Evolutionary conservation across 176 grass and related monocot species (phyloP), one percentile per base, ranked within the genome.

Genomic region (Dactylis glomerata): DNA sequence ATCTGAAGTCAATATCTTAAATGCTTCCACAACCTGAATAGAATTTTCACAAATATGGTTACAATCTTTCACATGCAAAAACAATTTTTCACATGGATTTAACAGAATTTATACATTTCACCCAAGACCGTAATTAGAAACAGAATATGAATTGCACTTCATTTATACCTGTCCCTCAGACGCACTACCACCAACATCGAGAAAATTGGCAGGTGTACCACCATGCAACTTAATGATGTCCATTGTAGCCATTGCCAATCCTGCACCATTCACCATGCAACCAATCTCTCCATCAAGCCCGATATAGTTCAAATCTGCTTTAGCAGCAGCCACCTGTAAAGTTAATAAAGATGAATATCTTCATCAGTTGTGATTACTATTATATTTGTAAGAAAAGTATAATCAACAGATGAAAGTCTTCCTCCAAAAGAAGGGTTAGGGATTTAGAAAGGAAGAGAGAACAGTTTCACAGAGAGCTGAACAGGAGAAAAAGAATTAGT

Each of bases 221-320:
- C 97, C 97, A 86, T 99, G 97, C 78, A 96, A 84, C 84, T 99
- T 99, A 77, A 99, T 99, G 77, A 99, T 99, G 59, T 99, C 97
- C 97, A 99, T 99, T 2, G 97, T 99, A 82, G 97, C 97, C 97
- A 99, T 99, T 54, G 97, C 97, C 78, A 99, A 86, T 82, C 97
- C 97, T 76, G 97, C 97, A 88, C 97, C 97, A 67, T 99, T 99
- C 51, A 99, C 97, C 97, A 99, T 99, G 90, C 97, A 99, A 77
- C 97, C 97, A 83, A 99, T 99, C 86, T 96, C 97, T 85, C 93
- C 97, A 86, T 99, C 97, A 79, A 99, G 91, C 72, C 97, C 97
- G 68, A 94, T 99, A 79, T 99, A 99, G 88, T 99, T 99, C 86
- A 99, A 89, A 89, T 98, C 89, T 81, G 93, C 93, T 88, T 96